Base-by-base conservation (phyloP, 352 stramenopile species). In the Globisporangium irregulare region DNA sequence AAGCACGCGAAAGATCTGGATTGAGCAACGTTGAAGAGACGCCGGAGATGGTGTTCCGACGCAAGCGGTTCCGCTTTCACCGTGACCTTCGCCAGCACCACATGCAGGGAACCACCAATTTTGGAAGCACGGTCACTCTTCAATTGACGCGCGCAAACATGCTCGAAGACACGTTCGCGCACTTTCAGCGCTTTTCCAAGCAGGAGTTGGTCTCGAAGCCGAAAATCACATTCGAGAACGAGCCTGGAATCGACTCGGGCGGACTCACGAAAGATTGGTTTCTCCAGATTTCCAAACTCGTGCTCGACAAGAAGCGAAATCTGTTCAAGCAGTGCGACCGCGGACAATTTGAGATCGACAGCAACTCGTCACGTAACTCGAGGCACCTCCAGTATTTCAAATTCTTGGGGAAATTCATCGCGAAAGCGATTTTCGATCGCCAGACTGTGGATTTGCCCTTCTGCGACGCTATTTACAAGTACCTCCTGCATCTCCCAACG, bases 251-350 rank as follows among this genome's bases (percentile, higher is more conserved):
- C 59, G 90, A 97, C 68, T 94, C 84, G 18, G 90, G 90, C 20
- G 90, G 90, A 10, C 73, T 97, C 14, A 96, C 90, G 4, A 97
- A 97, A 62, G 90, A 97, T 72, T 97, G 90, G 90, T 97, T 90
- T 67, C 70, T 97, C 0, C 81, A 89, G 63, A 72, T 95, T 22
- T 93, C 85, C 15, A 81, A 88, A 34, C 68, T 80, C 0, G 69
- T 75, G 20, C 73, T 73, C 1, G 64, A 74, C 24, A 81, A 79
- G 36, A 61, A 64, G 22, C 78, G 72, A 1, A 54, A 63, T 15
- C 66, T 94, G 9, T 92, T 93, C 66, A 82, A 79, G 63, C 12
- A 55, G 10, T 91, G 82, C 59, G 83, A 94, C 29, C 73, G 78
- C 27, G 75, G 74, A 0, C 66, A 81, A 4, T 82, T 81, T 57